phyloP scores from a whole-genome alignment of 176 grass and related monocot species.

The Typha latifolia region DNA sequence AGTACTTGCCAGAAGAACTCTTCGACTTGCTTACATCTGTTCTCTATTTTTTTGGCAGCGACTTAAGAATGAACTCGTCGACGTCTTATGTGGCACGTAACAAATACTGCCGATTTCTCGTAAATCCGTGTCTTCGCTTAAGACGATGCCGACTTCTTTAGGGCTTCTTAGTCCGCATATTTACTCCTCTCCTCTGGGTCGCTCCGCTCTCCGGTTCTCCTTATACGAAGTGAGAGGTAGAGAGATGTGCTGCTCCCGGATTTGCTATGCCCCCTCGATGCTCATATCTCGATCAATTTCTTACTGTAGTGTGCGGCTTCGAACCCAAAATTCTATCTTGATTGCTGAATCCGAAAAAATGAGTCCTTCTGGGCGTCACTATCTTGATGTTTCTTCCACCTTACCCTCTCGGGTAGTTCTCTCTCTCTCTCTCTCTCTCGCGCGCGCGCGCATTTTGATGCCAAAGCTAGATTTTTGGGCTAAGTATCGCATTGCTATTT shows the following conservation, averaged over 20 bases:
- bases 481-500: too few relatives aligned
- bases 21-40: too few relatives aligned
- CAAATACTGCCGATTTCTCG: too few relatives aligned
- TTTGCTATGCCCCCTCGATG: neutral
- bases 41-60: too few relatives aligned
- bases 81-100: too few relatives aligned
- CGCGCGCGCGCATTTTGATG: neutral
- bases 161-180: too few relatives aligned
- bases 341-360: neutral
- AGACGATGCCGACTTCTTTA: too few relatives aligned
- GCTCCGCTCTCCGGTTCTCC: neutral
- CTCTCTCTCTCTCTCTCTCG: neutral
- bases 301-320: neutral
- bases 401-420: neutral
- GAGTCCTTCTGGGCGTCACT: neutral
- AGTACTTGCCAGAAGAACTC: too few relatives aligned
- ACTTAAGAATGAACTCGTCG: too few relatives aligned
- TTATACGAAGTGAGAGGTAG: neutral
- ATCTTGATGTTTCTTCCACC: neutral
- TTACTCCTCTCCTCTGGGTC: neutral
- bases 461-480: neutral
- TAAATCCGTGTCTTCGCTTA: too few relatives aligned
- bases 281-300: conserved; percentile 9
- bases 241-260: neutral
- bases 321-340: neutral